A percentile compares a stretch with the other conserved stretches of the same genome.
phyloP scores from a whole-genome alignment of 2,329 filamentous ascomycete species.

The Pezicula rhizophila region DNA sequence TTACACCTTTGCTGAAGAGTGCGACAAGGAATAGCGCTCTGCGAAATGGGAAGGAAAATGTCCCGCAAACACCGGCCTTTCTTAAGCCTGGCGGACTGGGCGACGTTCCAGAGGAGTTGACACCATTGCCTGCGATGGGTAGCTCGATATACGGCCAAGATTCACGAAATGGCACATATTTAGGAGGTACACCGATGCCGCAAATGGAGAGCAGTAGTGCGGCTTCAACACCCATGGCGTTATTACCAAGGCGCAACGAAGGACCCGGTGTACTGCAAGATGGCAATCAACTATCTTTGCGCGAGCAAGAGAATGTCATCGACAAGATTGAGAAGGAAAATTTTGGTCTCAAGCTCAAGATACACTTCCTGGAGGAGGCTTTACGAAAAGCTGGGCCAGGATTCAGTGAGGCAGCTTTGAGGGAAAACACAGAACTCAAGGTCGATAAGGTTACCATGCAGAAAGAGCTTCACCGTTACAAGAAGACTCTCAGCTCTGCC shows the following conservation, averaged over 20 bases:
- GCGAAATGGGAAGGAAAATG: conserved; percentile 57
- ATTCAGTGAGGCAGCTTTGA: conserved; percentile 81
- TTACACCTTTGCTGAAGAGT: conserved; percentile 87
- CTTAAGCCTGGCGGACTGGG: conserved; percentile 51
- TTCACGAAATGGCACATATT: conserved; percentile 55
- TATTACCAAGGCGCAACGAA: conserved; percentile 56
- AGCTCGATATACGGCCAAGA: conserved; percentile 60
- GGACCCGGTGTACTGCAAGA: conserved; percentile 69
- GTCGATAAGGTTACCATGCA: conserved; percentile 88
- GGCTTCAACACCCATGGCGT: conserved; percentile 74
- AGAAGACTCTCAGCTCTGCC: conserved; percentile 74
- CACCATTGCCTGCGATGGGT: conserved; percentile 67
- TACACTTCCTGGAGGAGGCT: conserved; percentile 91
- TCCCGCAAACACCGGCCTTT: conserved; percentile 62
- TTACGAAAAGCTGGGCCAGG: conserved; percentile 81
- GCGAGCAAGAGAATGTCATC: conserved; percentile 92
- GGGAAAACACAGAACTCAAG: conserved; percentile 94
- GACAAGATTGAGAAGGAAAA: conserved; percentile 98
- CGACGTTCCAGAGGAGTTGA: conserved; percentile 65
- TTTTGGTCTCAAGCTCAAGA: conserved; percentile 92
- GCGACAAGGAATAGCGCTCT: conserved; percentile 67
- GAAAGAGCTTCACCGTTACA: conserved; percentile 77
- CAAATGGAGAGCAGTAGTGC: conserved; percentile 73
- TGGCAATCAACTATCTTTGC: conserved; percentile 83
- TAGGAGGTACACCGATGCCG: conserved; percentile 69